Base-by-base conservation (phyloP, 257 asterid species). In the Sherardia arvensis region DNA sequence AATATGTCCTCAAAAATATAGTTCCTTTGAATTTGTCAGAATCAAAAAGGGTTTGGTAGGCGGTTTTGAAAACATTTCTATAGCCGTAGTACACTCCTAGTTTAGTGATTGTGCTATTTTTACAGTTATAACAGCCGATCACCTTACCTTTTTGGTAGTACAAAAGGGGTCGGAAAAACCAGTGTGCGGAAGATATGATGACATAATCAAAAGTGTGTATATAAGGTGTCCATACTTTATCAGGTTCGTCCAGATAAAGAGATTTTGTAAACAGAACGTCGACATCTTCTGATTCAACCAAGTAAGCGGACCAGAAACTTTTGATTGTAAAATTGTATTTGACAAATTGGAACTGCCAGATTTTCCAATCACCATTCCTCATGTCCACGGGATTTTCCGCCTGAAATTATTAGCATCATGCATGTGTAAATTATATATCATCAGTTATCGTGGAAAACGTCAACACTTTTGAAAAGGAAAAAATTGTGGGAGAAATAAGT, bases 181-280 rank as follows among this genome's bases (percentile, higher is more conserved):
- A 88, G 30, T 82, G 93, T 66, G 95, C 86, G 7, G 85, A 81
- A 51, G 80, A 81, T 80, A 87, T 62, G 74, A 84, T 75, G 23
- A 84, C 59, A 63, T 82, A 83, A 59, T 78, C 83, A 65, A 81
- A 84, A 2, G 36, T 71, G 43, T 73, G 81, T 53, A 85, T 79
- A 22, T 78, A 70, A 14, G 73, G 8, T 9, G 86, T 65, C 95
- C 95, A 87, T 7, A 74, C 48, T 28, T 77, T 71, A 68, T 83
- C 90, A 21, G 54, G 61, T 66, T 87, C 83, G 43, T 87, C 93
- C 48, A 87, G 82, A 71, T 80, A 73, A 53, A 87, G 84, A 1
- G 21, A 8, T n/a, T 79, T 67, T 56, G 78, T 78, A 29, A 79
- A 76, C 40, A 70, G 61, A 27, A 79, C 64, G 8, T 81, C 59